A percentile compares a stretch with the other conserved stretches of the same genome.
phyloP scores from a whole-genome alignment of 1,284 basidiomycete species.

The Chalciporus piperatoides region DNA sequence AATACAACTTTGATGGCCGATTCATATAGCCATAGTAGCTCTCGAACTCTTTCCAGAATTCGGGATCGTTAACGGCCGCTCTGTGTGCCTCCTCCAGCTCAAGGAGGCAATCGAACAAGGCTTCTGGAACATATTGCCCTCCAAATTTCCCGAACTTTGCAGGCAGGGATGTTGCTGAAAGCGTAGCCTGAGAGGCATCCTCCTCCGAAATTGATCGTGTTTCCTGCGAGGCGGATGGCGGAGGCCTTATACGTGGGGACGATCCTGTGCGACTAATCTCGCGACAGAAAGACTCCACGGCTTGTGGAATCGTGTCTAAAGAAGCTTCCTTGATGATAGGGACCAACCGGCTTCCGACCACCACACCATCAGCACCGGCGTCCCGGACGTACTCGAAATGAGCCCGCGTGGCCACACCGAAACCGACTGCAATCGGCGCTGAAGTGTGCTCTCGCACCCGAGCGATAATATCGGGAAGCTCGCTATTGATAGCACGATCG shows the following conservation, averaged over 20 bases:
- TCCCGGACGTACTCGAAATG: constrained; percentile 86
- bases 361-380: constrained; percentile 92
- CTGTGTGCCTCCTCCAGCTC: constrained; percentile 94
- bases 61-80: constrained; percentile 81
- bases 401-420: constrained; percentile 90
- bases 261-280: constrained; percentile 65
- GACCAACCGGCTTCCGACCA: constrained; percentile 88
- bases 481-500: constrained; percentile 65
- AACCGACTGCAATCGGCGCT: constrained; percentile 88
- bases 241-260: constrained; percentile 33
- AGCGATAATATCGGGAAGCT: constrained; percentile 66
- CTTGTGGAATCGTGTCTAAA: constrained; percentile 47
- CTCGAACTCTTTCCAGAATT: constrained; percentile 92
- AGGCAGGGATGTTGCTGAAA: constrained; percentile 48
- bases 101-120: constrained; percentile 84
- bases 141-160: constrained; percentile 93
- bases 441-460: constrained; percentile 27
- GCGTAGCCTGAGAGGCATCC: constrained; percentile 6
- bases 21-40: constrained; percentile 78
- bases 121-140: constrained; percentile 96
- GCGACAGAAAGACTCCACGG: constrained; percentile 75
- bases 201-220: constrained; percentile 3
- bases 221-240: constrained; percentile 46
- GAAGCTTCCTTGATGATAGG: constrained; percentile 71
- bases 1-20: constrained; percentile 34